Base-by-base conservation (phyloP, 2,329 filamentous ascomycete genomes). In the Aspergillus pseudotamarii region DNA sequence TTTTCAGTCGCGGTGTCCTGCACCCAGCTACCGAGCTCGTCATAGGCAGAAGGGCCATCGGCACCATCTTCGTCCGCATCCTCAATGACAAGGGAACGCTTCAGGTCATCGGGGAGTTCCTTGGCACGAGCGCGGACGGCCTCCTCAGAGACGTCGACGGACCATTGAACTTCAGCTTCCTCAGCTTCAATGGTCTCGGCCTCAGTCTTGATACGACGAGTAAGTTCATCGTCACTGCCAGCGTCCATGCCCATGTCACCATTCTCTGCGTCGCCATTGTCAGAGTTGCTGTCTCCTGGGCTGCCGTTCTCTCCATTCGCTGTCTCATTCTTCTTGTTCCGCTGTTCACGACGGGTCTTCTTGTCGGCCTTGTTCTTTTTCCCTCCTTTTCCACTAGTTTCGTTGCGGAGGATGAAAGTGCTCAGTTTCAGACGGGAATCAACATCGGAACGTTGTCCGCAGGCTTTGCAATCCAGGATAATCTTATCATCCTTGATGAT, bases 311-410 rank as follows among this genome's bases (percentile, higher is more conserved):
- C 85, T 77, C 83, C 84, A 66, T 86, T 87, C 64, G 84, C 81
- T 62, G 85, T 81, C 60, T 80, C 80, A 59, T 80, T 81, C 46
- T 79, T 83, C 80, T 93, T 91, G 84, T 93, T 94, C 71, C 94
- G 93, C 80, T 91, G 93, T 78, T 82, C 81, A 61, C 81, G 79
- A 65, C 93, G 93, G 75, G 92, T 91, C 79, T 95, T 95, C 84
- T 95, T 96, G 80, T 91, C 92, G 61, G 93, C 91, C 86, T 97
- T 98, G 85, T 97, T 93, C 83, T 96, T 97, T 87, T 97, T 97
- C 45, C 88, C 88, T 81, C 93, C 93, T 85, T 96, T 96, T 82
- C 88, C 89, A 72, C 92, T 90, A 58, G 72, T 68, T 79, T 93
- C 90, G 78, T 95, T 96, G 88, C 98, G 98, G 78, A 98, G 83